These are phyloP conservation scores for Candida tetrigidarum DNA, from an alignment of 1,139 yeast genomes.

Conservation along the genomic window DNA sequence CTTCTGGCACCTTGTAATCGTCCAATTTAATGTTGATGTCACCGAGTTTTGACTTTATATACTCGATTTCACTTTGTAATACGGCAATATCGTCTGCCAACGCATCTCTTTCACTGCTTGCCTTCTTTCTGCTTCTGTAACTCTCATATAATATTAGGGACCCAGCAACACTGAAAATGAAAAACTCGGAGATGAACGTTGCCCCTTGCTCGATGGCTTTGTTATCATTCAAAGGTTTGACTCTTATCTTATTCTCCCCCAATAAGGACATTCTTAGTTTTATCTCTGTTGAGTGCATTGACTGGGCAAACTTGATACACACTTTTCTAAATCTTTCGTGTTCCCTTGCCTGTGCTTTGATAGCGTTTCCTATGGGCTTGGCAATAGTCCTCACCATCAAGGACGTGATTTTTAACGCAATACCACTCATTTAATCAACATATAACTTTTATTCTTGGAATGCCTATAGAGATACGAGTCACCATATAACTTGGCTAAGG, in stretches of 20 bases:
- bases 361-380: constrained; percentile 75
- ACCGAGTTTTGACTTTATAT: constrained; percentile 37
- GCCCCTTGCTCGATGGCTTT: constrained; percentile 89
- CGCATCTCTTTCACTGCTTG: constrained; percentile 60
- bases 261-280: constrained; percentile 63
- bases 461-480: background rate
- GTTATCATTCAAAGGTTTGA: constrained; percentile 82
- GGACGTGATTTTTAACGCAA: constrained; percentile 78
- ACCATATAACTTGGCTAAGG: background rate
- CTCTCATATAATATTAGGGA: constrained; percentile 77
- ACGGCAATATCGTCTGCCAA: constrained; percentile 71
- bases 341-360: constrained; percentile 78
- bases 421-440: constrained; percentile 42
- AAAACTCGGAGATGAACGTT: constrained; percentile 73
- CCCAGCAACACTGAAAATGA: constrained; percentile 82
- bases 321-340: constrained; percentile 64
- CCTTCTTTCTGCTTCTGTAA: constrained; percentile 69
- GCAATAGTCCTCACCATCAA: constrained; percentile 77
- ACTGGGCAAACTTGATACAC: constrained; percentile 77
- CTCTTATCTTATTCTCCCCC: constrained; percentile 59
- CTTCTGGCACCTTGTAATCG: constrained; percentile 52
- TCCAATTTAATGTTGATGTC: constrained; percentile 42
- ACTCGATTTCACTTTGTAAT: constrained; percentile 71
- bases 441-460: too few species aligned
- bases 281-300: constrained; percentile 69